Percentiles rank a stretch among this genome's conserved stretches.
Evolutionary conservation across 352 stramenopile species (phyloP).

Genomic region (Globisporangium echinulatum): DNA sequence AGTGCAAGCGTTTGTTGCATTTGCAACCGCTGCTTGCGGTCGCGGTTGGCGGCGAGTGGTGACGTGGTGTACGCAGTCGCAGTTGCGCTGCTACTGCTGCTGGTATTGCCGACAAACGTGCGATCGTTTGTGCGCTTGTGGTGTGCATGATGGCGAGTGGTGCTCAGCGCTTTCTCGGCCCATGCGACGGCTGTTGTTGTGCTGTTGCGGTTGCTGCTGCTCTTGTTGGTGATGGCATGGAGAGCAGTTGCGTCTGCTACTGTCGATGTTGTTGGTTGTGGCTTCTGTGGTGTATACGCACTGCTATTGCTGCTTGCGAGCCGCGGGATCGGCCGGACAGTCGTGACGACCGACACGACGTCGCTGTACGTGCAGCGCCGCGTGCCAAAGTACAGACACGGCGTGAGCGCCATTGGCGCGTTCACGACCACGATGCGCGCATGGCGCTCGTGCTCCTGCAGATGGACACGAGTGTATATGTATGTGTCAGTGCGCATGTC

Average conservation of each 20-base stretch:
- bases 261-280: background rate
- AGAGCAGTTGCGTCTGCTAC: background rate
- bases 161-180: slow-evolving; percentile 2
- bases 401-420: slow-evolving; percentile 38
- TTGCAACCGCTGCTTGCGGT: slow-evolving; percentile 9
- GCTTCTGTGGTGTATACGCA: background rate
- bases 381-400: slow-evolving; percentile 68
- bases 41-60: slow-evolving; percentile 19
- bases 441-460: slow-evolving; percentile 36
- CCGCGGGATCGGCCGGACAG: slow-evolving; percentile 23
- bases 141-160: background rate
- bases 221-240: background rate
- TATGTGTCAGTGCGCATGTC: background rate
- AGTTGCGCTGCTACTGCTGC: background rate
- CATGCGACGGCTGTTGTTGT: background rate
- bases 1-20: slow-evolving; percentile 30
- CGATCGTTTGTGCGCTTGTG: background rate
- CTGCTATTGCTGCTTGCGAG: slow-evolving; percentile 9
- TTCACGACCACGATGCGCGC: slow-evolving; percentile 54
- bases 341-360: slow-evolving; percentile 65
- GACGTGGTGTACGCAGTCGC: slow-evolving; percentile 11
- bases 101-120: background rate
- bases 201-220: no score
- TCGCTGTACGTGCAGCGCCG: slow-evolving; percentile 68
- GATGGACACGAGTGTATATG: no score